phyloP scores from a whole-genome alignment of 2,329 filamentous ascomycete species.

The Thermomyces lanuginosus region DNA sequence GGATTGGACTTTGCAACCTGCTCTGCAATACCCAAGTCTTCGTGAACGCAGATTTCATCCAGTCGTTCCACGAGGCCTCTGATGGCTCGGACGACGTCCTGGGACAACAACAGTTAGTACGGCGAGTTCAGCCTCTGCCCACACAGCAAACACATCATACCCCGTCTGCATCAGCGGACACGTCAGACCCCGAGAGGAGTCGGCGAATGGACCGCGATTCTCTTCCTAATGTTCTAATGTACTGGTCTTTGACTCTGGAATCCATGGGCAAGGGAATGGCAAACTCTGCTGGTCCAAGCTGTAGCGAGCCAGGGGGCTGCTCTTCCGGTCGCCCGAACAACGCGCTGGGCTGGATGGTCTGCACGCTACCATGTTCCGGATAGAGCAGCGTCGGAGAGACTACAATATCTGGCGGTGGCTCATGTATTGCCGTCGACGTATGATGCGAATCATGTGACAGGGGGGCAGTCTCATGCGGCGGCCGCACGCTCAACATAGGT shows the following conservation, averaged over 20 bases:
- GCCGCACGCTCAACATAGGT: slow-evolving; percentile 21
- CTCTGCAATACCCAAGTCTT: slow-evolving; percentile 27
- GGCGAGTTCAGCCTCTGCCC: slow-evolving; percentile 8
- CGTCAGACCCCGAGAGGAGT: slow-evolving; percentile 13
- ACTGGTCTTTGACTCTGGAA: slow-evolving; percentile 27
- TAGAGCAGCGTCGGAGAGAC: slow-evolving; percentile 15
- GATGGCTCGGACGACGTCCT: no score
- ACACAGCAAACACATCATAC: slow-evolving; percentile 1
- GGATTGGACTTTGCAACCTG: slow-evolving; percentile 20
- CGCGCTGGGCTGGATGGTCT: slow-evolving; percentile 24
- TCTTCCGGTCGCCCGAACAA: slow-evolving; percentile 15
- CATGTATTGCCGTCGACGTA: slow-evolving; percentile 9
- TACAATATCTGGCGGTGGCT: slow-evolving; percentile 12
- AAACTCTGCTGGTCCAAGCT: slow-evolving; percentile 24
- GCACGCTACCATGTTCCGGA: slow-evolving; percentile 10
- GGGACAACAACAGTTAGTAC: slow-evolving; percentile 12
- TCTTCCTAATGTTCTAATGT: slow-evolving; percentile 18
- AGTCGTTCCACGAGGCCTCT: slow-evolving; percentile 20
- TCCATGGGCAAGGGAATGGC: slow-evolving; percentile 29
- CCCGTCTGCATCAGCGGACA: slow-evolving; percentile 7
- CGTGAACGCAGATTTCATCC: slow-evolving; percentile 28
- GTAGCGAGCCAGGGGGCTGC: slow-evolving; percentile 16
- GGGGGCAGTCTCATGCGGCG: slow-evolving; percentile 12
- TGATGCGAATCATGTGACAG: slow-evolving; percentile 10
- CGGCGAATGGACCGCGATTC: slow-evolving; percentile 15